Conservation (phyloP, 1,139 yeast species). For the Diutina pseudorugosa region DNA sequence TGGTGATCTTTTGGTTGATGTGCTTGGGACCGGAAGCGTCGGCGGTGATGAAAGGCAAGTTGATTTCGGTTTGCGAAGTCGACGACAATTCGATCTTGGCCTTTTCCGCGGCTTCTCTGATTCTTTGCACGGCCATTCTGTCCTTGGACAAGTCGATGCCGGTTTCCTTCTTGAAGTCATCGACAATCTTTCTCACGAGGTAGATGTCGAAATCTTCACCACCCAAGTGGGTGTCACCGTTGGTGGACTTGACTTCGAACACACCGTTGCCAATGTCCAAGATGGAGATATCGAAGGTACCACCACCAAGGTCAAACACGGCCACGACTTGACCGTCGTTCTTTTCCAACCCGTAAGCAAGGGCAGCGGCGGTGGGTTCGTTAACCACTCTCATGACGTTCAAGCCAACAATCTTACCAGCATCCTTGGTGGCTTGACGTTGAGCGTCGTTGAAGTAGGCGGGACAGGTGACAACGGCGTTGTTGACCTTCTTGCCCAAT, state of each 20-base stretch:
- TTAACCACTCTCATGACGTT: conserved; percentile 95
- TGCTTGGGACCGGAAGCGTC: conserved; percentile 98
- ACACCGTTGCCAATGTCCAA: conserved; percentile 82
- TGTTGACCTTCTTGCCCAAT: conserved; percentile 67
- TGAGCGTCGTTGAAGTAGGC: conserved; percentile 98
- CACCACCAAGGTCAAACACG: conserved; percentile 83
- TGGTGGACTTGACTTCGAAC: conserved; percentile 78
- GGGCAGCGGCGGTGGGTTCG: conserved; percentile 98
- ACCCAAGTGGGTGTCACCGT: conserved; percentile 86
- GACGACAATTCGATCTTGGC: conserved; percentile 98
- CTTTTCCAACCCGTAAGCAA: conserved; percentile 93
- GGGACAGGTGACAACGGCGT: conserved; percentile 96
- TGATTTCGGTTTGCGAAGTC: conserved; percentile 84
- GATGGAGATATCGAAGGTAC: conserved; percentile 79
- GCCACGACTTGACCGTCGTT: conserved; percentile 64
- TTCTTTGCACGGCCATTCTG: conserved; percentile 98
- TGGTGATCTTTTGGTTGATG: conserved; percentile 84
- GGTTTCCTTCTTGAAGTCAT: conserved; percentile 82
- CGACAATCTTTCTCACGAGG: conserved; percentile 79
- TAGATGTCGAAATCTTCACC: conserved; percentile 87
- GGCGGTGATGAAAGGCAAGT: conserved; percentile 94
- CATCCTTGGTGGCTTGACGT: conserved; percentile 97
- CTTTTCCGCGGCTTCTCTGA: conserved; percentile 99
- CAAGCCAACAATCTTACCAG: conserved; percentile 95
- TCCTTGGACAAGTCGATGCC: conserved; percentile 85